These are phyloP conservation scores for Boletus edulis DNA, from an alignment of 768 basidiomycete species.

Conservation along the genomic window DNA sequence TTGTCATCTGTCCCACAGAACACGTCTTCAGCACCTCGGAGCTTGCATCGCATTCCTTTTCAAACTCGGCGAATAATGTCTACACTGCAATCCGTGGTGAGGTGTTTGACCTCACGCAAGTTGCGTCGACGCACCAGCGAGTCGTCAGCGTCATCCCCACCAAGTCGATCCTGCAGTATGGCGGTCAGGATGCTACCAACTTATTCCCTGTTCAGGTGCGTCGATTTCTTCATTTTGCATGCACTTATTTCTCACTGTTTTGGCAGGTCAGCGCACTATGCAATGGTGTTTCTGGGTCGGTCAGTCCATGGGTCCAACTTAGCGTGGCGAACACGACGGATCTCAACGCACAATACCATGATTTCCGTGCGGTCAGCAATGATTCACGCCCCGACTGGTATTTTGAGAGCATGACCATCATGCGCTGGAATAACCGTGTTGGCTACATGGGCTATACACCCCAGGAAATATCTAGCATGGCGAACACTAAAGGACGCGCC, in stretches of 20 bases:
- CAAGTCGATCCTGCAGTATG: constrained; percentile 80
- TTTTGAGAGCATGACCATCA: constrained; percentile 87
- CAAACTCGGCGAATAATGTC: constrained; percentile 67
- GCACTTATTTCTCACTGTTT: neutral
- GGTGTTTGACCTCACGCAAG: constrained; percentile 80
- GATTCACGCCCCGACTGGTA: constrained; percentile 99
- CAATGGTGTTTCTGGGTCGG: constrained; percentile 74
- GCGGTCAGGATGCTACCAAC: constrained; percentile 66
- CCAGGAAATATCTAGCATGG: constrained; percentile 69
- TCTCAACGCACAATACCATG: constrained; percentile 82
- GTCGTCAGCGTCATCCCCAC: constrained; percentile 69
- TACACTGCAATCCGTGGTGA: constrained; percentile 88
- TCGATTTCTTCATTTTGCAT: neutral
- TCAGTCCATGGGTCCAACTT: constrained; percentile 77
- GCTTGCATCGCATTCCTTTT: constrained; percentile 65
- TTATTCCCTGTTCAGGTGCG: constrained; percentile 93
- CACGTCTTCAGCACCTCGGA: constrained; percentile 85
- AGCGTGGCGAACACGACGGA: constrained; percentile 76
- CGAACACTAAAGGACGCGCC: constrained; percentile 50
- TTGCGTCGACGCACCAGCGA: constrained; percentile 62
- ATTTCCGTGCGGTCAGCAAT: constrained; percentile 86
- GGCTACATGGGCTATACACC: constrained; percentile 88
- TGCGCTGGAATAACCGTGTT: constrained; percentile 86
- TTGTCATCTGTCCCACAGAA: constrained; percentile 91
- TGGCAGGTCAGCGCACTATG: constrained; percentile 86